phyloP scores from a whole-genome alignment of 208 protist species.

The Acanthamoeba triangularis region DNA sequence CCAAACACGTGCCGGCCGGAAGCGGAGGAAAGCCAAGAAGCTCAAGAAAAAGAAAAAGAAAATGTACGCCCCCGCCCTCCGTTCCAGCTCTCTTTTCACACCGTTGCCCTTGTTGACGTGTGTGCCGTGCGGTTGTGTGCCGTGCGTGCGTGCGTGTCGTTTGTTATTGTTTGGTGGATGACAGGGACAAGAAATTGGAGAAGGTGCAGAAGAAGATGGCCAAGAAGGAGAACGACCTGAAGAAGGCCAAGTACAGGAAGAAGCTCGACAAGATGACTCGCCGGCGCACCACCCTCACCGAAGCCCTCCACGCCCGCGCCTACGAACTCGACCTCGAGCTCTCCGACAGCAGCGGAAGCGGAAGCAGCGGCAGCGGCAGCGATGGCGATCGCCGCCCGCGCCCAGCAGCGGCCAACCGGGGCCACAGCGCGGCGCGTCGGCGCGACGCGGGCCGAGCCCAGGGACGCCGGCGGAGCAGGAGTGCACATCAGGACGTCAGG shows the following conservation, averaged over 20 bases:
- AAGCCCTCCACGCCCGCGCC: neutral
- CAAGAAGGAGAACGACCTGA: conserved; percentile 6
- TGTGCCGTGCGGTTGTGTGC: no score
- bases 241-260: conserved; percentile 32
- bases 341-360: neutral
- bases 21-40: neutral
- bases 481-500: neutral
- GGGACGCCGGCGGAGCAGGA: neutral
- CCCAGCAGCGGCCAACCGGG: neutral
- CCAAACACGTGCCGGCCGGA: neutral
- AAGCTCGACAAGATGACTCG: neutral
- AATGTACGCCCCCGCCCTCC: neutral
- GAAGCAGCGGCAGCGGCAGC: neutral
- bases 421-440: neutral
- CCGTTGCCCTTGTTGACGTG: no score
- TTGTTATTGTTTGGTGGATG: neutral
- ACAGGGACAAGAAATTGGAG: conserved; percentile 4
- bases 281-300: neutral
- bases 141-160: no score
- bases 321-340: neutral
- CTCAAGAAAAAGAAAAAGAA: neutral
- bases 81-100: no score
- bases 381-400: neutral
- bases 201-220: conserved; percentile 25
- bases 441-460: no score